Percentiles rank a stretch among this genome's conserved stretches.
Conservation (phyloP, 208 protist species). For the Crithidia bombi region DNA sequence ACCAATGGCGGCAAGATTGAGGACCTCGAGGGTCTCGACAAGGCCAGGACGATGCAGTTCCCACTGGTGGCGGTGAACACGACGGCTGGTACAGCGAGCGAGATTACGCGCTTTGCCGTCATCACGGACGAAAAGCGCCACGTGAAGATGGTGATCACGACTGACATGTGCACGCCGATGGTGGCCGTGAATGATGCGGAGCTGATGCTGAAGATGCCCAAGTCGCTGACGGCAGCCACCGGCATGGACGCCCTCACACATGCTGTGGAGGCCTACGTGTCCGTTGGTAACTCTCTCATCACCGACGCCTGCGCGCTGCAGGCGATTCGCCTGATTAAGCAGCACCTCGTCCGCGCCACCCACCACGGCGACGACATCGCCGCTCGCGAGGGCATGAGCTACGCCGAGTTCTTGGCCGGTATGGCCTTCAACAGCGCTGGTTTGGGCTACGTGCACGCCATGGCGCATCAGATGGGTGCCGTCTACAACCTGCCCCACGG, state of each 20-base stretch:
- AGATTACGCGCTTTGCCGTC: slow-evolving; percentile 91
- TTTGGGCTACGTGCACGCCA: slow-evolving; percentile 88
- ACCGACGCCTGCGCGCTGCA: slow-evolving; percentile 76
- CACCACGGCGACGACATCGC: slow-evolving; percentile 48
- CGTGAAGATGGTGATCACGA: slow-evolving; percentile 75
- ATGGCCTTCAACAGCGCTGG: slow-evolving; percentile 93
- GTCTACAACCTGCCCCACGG: slow-evolving; percentile 89
- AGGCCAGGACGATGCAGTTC: slow-evolving; percentile 52
- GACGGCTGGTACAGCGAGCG: slow-evolving; percentile 88
- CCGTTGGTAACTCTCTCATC: slow-evolving; percentile 54
- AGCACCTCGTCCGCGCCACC: slow-evolving; percentile 63
- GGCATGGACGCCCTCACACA: slow-evolving; percentile 93
- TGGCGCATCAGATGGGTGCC: slow-evolving; percentile 88
- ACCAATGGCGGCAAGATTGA: slow-evolving; percentile 71
- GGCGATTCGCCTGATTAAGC: slow-evolving; percentile 72
- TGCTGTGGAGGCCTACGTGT: slow-evolving; percentile 87
- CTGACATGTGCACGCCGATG: slow-evolving; percentile 61
- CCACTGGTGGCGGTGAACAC: slow-evolving; percentile 85
- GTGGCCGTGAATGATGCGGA: slow-evolving; percentile 83
- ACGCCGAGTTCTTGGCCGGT: slow-evolving; percentile 84
- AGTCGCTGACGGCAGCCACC: slow-evolving; percentile 83
- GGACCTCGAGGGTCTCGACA: slow-evolving; percentile 65
- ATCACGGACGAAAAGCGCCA: slow-evolving; percentile 79
- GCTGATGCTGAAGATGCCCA: slow-evolving; percentile 82
- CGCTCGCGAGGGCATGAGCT: slow-evolving; percentile 84